A percentile compares a stretch with the other conserved stretches of the same genome.
Evolutionary conservation across 306 rosid genomes (phyloP).

Genomic region (Erythrophleum fordii): DNA sequence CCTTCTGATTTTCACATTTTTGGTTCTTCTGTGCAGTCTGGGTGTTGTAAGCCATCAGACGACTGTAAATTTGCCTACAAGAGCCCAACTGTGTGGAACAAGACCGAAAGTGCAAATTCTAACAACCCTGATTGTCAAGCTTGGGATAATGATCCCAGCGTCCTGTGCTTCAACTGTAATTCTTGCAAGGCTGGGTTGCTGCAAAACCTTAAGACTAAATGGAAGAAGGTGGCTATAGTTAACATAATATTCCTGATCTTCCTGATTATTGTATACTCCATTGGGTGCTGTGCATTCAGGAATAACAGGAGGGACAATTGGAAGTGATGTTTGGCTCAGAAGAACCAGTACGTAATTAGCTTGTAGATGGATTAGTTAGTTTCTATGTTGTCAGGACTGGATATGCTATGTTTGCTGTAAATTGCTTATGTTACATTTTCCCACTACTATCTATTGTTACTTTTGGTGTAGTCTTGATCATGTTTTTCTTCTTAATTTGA

Average conservation of each 20-base stretch:
- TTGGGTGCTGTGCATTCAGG: constrained; percentile 86
- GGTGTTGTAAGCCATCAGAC: constrained; percentile 81
- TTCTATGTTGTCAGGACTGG: neutral
- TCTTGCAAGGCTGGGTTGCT: constrained; percentile 86
- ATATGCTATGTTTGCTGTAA: constrained; percentile 21
- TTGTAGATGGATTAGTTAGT: constrained; percentile 31
- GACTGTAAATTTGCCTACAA: constrained; percentile 52
- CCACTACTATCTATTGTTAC: neutral
- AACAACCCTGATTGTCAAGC: constrained; percentile 51
- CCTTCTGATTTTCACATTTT: neutral
- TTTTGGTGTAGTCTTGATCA: neutral
- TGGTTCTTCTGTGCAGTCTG: constrained; percentile 53
- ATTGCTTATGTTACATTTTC: neutral
- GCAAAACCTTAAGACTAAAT: constrained; percentile 61
- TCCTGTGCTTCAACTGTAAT: constrained; percentile 65
- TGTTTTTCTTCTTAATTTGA: neutral
- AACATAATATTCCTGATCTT: constrained; percentile 60
- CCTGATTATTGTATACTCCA: constrained; percentile 71
- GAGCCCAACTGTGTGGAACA: constrained; percentile 57
- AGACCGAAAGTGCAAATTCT: neutral
- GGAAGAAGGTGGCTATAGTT: constrained; percentile 73
- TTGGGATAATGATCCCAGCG: constrained; percentile 52
- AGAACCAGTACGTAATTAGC: constrained; percentile 1
- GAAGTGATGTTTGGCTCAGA: constrained; percentile 27
- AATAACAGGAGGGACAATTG: constrained; percentile 63